Evolutionary conservation across 208 protist species (phyloP).

Genomic region (Leptomonas seymouri): DNA sequence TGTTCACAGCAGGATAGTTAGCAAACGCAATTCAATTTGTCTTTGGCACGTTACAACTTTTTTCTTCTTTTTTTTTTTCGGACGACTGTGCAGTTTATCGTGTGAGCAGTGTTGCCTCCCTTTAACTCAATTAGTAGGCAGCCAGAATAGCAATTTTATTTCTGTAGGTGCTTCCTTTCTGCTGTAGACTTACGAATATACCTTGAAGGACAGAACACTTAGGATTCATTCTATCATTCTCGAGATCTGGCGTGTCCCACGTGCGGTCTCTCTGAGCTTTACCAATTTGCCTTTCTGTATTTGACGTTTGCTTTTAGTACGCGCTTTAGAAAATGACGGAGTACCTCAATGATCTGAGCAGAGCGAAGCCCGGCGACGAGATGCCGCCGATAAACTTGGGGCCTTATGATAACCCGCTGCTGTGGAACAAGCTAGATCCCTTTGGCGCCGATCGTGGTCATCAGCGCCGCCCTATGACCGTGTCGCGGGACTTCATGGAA

Average conservation of each 20-base stretch:
- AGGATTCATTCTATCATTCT: background rate
- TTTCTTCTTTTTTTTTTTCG: no score
- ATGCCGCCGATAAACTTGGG: conserved; percentile 87
- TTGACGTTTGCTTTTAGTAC: background rate
- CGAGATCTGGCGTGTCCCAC: background rate
- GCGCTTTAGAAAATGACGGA: conserved; percentile 73
- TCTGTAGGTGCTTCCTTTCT: background rate
- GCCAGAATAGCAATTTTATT: no score
- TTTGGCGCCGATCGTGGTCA: conserved; percentile 91
- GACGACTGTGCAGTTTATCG: no score
- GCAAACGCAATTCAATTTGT: no score
- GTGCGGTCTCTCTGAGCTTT: background rate
- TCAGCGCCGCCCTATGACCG: conserved; percentile 88
- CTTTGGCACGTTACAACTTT: no score
- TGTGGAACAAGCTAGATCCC: conserved; percentile 93
- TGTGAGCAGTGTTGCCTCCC: no score
- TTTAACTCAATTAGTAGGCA: no score
- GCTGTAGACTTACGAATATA: background rate
- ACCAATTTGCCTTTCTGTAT: background rate
- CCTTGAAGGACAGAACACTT: background rate
- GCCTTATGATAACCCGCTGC: conserved; percentile 90
- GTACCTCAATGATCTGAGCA: conserved; percentile 79
- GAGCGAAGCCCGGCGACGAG: conserved; percentile 55
- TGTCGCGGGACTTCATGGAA: conserved; percentile 91
- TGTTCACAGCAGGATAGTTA: no score